Percentiles rank a stretch among this genome's conserved stretches.
These are phyloP conservation scores for Polytrichum commune DNA, from an alignment of 225 moss, liverwort and hornwort genomes.

Conservation along the genomic window DNA sequence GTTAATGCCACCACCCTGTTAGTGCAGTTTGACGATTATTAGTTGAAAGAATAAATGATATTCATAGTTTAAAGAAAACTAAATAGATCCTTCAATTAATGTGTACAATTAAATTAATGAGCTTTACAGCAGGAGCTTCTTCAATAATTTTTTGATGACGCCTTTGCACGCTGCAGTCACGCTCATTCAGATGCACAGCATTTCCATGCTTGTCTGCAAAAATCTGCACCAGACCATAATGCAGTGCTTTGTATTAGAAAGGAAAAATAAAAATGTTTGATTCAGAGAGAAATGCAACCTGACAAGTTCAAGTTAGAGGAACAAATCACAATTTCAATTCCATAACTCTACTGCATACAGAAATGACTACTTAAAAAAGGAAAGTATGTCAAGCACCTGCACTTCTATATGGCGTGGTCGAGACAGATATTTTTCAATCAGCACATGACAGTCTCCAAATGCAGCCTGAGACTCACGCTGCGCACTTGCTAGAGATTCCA, in stretches of 20 bases:
- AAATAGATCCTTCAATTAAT: too few species aligned
- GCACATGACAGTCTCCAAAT: slow-evolving; percentile 81
- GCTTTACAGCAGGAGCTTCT: slow-evolving; percentile 89
- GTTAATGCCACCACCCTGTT: too few species aligned
- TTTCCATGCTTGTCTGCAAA: slow-evolving; percentile 98
- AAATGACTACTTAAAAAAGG: too few species aligned
- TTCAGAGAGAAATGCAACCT: background rate
- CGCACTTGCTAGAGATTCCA: slow-evolving; percentile 78
- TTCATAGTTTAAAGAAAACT: too few species aligned
- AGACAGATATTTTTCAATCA: slow-evolving; percentile 88
- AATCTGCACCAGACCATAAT: slow-evolving; percentile 43
- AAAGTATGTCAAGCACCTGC: slow-evolving; percentile 47
- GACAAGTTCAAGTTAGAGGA: background rate
- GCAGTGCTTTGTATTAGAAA: background rate
- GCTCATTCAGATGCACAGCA: slow-evolving; percentile 81
- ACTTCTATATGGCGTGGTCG: slow-evolving; percentile 97
- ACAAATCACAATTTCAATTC: too few species aligned
- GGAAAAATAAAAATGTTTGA: background rate
- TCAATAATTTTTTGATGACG: slow-evolving; percentile 99
- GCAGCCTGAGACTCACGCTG: slow-evolving; percentile 95
- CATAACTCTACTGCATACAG: too few species aligned
- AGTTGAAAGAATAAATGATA: too few species aligned
- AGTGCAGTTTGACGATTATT: too few species aligned
- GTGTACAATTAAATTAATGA: too few species aligned
- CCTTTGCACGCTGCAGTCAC: slow-evolving; percentile 97